These are phyloP conservation scores for Mollisiaceae sp. DNA, from an alignment of 2,329 filamentous ascomycete species.

Conservation along the genomic window DNA sequence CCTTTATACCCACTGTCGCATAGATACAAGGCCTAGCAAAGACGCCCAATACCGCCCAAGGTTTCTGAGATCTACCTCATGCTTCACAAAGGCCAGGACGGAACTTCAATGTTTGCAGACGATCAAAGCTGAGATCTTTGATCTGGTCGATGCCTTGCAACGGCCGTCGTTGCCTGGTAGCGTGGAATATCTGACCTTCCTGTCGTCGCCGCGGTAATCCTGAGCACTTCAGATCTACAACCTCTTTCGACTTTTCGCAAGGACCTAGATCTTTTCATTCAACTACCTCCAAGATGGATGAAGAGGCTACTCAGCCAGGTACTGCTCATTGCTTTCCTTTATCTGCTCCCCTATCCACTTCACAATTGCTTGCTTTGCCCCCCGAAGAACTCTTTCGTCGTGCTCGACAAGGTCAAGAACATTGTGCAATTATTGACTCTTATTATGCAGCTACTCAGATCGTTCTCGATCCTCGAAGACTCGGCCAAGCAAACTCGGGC, in stretches of 20 bases:
- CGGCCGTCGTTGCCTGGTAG: conserved; percentile 24
- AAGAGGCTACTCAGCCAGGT: conserved; percentile 42
- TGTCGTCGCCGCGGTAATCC: not conserved
- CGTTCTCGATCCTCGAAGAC: conserved; percentile 78
- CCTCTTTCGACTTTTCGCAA: conserved; percentile 15
- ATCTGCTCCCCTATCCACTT: conserved; percentile 11
- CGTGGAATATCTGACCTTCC: not conserved
- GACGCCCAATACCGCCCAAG: not conserved
- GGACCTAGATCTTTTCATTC: conserved; percentile 17
- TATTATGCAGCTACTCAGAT: conserved; percentile 70
- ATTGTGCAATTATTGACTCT: conserved; percentile 29
- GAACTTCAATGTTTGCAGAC: conserved; percentile 8
- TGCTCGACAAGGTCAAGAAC: conserved; percentile 11
- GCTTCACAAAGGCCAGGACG: not conserved
- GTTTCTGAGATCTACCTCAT: not conserved
- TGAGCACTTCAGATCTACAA: conserved; percentile 16
- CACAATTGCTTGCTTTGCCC: conserved; percentile 14
- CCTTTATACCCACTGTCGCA: not conserved
- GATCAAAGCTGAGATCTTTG: not conserved
- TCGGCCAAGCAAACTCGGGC: conserved; percentile 81
- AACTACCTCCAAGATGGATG: conserved; percentile 35
- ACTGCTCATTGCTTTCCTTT: conserved; percentile 20
- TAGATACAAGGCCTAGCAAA: not conserved
- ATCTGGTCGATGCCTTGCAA: conserved; percentile 6
- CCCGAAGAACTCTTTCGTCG: conserved; percentile 16